Evolutionary conservation across 148 eudicot genomes (phyloP), one percentile per base, ranked within the genome.

Genomic region (Arctostaphylos glauca): DNA sequence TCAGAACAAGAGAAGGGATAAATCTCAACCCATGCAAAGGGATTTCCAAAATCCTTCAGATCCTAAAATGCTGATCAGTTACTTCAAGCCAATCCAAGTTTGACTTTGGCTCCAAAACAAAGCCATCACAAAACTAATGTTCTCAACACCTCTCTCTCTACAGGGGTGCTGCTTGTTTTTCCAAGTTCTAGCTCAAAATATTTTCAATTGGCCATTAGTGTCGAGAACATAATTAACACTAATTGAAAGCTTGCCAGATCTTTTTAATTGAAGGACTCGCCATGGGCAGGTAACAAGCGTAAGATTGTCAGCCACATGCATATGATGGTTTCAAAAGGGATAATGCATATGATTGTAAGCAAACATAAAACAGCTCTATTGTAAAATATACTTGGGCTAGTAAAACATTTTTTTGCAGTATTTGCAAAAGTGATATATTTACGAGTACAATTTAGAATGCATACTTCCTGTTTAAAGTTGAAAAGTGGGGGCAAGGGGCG

Each of bases 391-490:
- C 23, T 10, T 0, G 46, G 41, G 19, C 12, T 50, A 52, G 5
- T 2, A 23, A 46, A 31, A 31, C 38, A 31, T 31, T 46, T 9
- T 9, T 48, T 47, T 16, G 14, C 74, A 9, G 46, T 5, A 80
- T 1, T 50, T 38, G 9, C n/a, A 62, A 68, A 54, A 52, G 3
- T 3, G 71, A 75, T 25, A 41, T 67, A 64, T 15, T 60, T 25
- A 76, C 23, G 21, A 54, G 83, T 67, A 76, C 23, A 21, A 54
- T 81, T 67, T 19, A 74, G 73, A 74, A 83, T 77, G 53, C 92
- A 60, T 94, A 96, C 98, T 81, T 96, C 98, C 83, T 93, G 94
- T 80, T 93, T 93, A 67, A 96, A 96, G 94, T 94, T 94, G 90
- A 96, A 94, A 75, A 96, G 93, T 6, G 93, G 94, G 12, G 99